A percentile compares a stretch with the other conserved stretches of the same genome.
Evolutionary conservation across 192 early-diverging fungal genomes (phyloP).

Genomic region (Entomortierella lignicola): DNA sequence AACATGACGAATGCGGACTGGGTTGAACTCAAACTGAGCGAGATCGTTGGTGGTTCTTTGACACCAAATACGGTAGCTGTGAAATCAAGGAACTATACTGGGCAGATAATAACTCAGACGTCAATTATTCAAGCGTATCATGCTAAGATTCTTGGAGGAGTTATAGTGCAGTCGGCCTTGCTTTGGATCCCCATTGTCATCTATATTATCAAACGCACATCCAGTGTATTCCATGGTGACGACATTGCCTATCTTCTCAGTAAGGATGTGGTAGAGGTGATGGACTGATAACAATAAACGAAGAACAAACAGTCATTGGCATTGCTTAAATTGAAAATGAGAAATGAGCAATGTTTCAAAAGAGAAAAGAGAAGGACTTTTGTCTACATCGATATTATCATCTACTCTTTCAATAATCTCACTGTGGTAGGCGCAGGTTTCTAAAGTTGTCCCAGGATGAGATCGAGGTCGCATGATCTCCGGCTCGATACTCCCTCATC

Average conservation of each 20-base stretch:
- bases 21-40: not conserved
- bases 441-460: too few relatives aligned
- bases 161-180: not conserved
- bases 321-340: too few relatives aligned
- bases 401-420: too few relatives aligned
- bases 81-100: not conserved
- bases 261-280: too few relatives aligned
- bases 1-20: not conserved
- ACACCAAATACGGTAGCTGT: not conserved
- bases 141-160: not conserved
- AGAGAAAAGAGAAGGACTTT: too few relatives aligned
- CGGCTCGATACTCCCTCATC: too few relatives aligned
- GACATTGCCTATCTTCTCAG: not conserved
- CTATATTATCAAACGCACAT: not conserved
- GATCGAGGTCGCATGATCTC: too few relatives aligned
- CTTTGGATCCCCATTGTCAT: not conserved
- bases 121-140: not conserved
- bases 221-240: not conserved
- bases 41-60: not conserved
- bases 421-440: too few relatives aligned
- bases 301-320: too few relatives aligned
- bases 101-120: not conserved
- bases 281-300: too few relatives aligned
- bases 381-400: too few relatives aligned
- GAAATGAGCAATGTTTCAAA: too few relatives aligned